A percentile compares a stretch with the other conserved stretches of the same genome.
Evolutionary conservation across 192 early-diverging fungal genomes (phyloP).

Genomic region (Backusella parvicylindrica): DNA sequence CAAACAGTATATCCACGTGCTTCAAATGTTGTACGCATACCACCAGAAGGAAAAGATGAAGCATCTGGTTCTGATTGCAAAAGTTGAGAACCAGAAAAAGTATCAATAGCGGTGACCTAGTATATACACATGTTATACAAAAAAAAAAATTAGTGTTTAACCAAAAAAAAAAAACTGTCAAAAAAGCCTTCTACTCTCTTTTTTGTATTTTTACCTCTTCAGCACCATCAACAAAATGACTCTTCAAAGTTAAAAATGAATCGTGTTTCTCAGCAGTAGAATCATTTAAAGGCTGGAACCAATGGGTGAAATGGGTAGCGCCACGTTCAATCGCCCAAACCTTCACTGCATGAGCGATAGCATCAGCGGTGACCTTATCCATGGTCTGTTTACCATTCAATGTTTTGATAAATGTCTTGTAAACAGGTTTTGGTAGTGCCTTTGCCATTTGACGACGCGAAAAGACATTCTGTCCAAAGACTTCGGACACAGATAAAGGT

Average conservation of each 20-base stretch:
- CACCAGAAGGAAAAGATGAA: slow-evolving; percentile 97
- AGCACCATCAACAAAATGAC: slow-evolving; percentile 73
- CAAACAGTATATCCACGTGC: slow-evolving; percentile 99
- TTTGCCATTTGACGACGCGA: slow-evolving; percentile 83
- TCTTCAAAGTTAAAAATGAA: slow-evolving; percentile 89
- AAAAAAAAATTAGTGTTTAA: background rate
- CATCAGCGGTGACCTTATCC: slow-evolving; percentile 94
- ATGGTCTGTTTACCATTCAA: slow-evolving; percentile 84
- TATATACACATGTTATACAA: background rate
- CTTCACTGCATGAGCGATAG: slow-evolving; percentile 95
- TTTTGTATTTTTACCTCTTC: slow-evolving; percentile 61
- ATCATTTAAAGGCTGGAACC: slow-evolving; percentile 99
- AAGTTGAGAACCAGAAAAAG: slow-evolving; percentile 94
- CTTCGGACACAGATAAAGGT: slow-evolving; percentile 79
- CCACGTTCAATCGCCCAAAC: slow-evolving; percentile 98
- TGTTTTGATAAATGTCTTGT: slow-evolving; percentile 87
- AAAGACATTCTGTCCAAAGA: slow-evolving; percentile 94
- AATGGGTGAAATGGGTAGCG: slow-evolving; percentile 98
- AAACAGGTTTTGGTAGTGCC: slow-evolving; percentile 92
- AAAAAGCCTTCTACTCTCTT: background rate
- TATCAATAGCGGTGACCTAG: slow-evolving; percentile 73
- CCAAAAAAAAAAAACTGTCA: background rate
- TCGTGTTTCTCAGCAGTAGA: slow-evolving; percentile 99
- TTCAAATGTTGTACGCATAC: slow-evolving; percentile 96
- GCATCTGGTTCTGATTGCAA: slow-evolving; percentile 99